phyloP scores from a whole-genome alignment of 2,329 filamentous ascomycete genomes.

The Trichoderma hamatum region DNA sequence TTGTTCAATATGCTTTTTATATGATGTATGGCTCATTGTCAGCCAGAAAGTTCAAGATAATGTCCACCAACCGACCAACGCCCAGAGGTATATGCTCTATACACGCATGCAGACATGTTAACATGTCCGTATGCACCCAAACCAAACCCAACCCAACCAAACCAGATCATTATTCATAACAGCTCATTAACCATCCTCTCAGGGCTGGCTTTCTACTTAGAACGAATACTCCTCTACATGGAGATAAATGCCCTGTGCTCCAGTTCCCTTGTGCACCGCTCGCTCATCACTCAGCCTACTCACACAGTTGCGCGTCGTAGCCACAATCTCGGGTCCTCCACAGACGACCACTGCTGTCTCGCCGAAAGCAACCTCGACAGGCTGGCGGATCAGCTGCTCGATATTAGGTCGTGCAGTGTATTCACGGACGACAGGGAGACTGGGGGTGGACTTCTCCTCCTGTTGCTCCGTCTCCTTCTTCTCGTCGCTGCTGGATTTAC shows the following conservation, averaged over 20 bases:
- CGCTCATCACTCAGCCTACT: slow-evolving; percentile 61
- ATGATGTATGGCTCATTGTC: neutral
- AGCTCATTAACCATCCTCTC: neutral
- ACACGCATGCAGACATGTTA: neutral
- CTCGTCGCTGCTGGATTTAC: neutral
- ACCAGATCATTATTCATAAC: slow-evolving; percentile 7
- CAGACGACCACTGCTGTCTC: slow-evolving; percentile 66
- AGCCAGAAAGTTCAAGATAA: neutral
- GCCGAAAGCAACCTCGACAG: slow-evolving; percentile 61
- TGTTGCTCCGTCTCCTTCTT: neutral
- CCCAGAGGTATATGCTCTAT: neutral
- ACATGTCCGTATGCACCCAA: neutral
- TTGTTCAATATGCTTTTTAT: neutral
- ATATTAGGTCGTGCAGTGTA: slow-evolving; percentile 55
- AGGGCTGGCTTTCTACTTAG: slow-evolving; percentile 31
- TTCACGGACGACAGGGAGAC: slow-evolving; percentile 41
- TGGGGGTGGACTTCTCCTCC: neutral
- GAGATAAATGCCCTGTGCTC: slow-evolving; percentile 63
- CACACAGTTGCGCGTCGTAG: slow-evolving; percentile 58
- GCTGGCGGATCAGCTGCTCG: slow-evolving; percentile 52
- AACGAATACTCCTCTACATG: slow-evolving; percentile 64
- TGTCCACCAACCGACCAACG: neutral
- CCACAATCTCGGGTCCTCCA: slow-evolving; percentile 58
- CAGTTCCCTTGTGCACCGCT: slow-evolving; percentile 66
- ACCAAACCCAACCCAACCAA: neutral